Evolutionary conservation across 2,329 filamentous ascomycete species (phyloP).

Genomic region (Colletotrichum musicola): DNA sequence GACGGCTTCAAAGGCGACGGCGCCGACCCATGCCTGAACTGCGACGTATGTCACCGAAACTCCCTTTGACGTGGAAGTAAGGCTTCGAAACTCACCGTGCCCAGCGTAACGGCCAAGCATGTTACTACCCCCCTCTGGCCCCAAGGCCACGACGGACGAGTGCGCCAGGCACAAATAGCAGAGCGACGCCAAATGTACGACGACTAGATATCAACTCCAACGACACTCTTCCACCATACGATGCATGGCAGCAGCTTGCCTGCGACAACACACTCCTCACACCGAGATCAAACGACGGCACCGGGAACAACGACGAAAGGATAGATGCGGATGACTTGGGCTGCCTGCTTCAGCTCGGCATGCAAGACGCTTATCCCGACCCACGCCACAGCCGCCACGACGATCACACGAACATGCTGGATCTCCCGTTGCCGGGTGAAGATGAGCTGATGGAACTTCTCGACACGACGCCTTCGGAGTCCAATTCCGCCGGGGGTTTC

Average conservation of each 20-base stretch:
- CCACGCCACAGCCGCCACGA: not conserved
- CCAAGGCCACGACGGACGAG: conserved; percentile 19
- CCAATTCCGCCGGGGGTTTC: conserved; percentile 8
- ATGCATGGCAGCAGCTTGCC: conserved; percentile 12
- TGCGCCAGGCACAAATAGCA: not conserved
- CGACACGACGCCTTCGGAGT: conserved; percentile 25
- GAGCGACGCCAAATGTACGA: not conserved
- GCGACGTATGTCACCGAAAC: conserved; percentile 18
- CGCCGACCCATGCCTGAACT: conserved; percentile 31
- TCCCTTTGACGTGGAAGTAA: not conserved
- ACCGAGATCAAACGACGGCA: conserved; percentile 11
- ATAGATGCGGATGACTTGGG: conserved; percentile 2
- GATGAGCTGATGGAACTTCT: conserved; percentile 30
- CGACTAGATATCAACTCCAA: conserved; percentile 7
- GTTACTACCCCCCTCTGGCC: conserved; percentile 28
- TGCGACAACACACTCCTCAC: conserved; percentile 12
- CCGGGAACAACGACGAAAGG: not conserved
- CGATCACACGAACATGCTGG: not conserved
- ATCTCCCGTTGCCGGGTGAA: conserved; percentile 25
- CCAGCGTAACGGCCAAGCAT: conserved; percentile 30
- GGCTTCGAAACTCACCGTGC: not conserved
- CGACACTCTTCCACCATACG: conserved; percentile 10
- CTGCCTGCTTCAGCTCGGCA: conserved; percentile 8
- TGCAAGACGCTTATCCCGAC: not conserved
- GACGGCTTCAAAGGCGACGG: conserved; percentile 24